Conservation (phyloP, 73 alveolate species). For the Paramecium bursaria region DNA sequence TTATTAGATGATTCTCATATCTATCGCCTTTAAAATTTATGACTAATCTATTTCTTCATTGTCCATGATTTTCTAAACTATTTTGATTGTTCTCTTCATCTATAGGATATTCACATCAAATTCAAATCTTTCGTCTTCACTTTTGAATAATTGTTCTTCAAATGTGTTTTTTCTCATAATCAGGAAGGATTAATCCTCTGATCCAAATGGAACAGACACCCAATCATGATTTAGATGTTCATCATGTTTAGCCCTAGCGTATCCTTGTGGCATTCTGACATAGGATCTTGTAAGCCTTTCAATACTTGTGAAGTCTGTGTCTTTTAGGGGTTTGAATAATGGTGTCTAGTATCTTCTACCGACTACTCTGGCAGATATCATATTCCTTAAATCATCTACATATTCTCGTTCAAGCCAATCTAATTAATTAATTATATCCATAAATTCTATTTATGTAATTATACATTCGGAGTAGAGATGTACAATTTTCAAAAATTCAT, state of each 20-base stretch:
- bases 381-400: constrained; percentile 47
- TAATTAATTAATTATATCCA: constrained; percentile 50
- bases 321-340: constrained; percentile 63
- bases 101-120: constrained; percentile 65
- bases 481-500: constrained; percentile 49
- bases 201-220: constrained; percentile 72
- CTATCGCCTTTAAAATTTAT: constrained; percentile 53
- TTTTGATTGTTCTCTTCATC: constrained; percentile 62
- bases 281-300: constrained; percentile 64
- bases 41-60: constrained; percentile 30
- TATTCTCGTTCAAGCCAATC: constrained; percentile 55
- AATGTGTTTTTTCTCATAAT: constrained; percentile 71
- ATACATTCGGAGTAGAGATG: constrained; percentile 66
- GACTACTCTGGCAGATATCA: constrained; percentile 49
- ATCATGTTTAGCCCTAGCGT: constrained; percentile 56
- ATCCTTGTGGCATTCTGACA: constrained; percentile 67
- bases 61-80: constrained; percentile 41
- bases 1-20: constrained; percentile 53
- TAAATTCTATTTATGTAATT: constrained; percentile 61
- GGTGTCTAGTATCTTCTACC: constrained; percentile 58
- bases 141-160: constrained; percentile 74
- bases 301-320: constrained; percentile 54
- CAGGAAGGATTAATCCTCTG: constrained; percentile 73
- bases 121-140: constrained; percentile 79
- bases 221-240: constrained; percentile 39